Base-by-base conservation (phyloP, 2,329 filamentous ascomycete species). In the Epichloe aotearoae region DNA sequence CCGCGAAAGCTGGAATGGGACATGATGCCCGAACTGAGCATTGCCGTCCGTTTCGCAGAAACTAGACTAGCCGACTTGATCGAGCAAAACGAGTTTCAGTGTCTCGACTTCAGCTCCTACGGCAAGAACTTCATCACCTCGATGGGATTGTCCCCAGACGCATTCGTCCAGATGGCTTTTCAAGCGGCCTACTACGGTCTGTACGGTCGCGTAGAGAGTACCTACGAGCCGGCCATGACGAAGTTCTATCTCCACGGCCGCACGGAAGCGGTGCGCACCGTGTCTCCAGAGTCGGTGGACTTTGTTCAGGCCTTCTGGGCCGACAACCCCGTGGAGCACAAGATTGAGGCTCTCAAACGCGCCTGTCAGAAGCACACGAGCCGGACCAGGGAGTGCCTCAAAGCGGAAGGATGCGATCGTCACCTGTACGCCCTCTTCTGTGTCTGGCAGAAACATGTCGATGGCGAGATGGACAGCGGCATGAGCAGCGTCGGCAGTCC, bases 121-220 rank as follows among this genome's bases (percentile, higher is more conserved):
- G 93, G 93, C 57, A 96, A 96, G 74, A 95, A 93, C 67, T 96
- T 96, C 64, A 96, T 98, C 68, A 97, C 89, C 0, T 88, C 86
- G 0, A 94, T 94, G 83, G 91, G 91, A 7, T 94, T 97, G 68
- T 97, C 91, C 0, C 91, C 93, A 0, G 93, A 97, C 64, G 93
- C 93, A 0, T 98, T 95, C 64, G 87, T 98, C 19, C 93, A 98
- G 67, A 97, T 98, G 91, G 93, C 93, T 0, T 96, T 96, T 71
- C 93, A 98, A 66, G 91, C 91, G 4, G 91, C 93, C 1, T 97
- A 98, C 72, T 98, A 96, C 62, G 93, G 93, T 2, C 76, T 98
- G 7, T 98, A 97, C 60, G 93, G 93, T 3, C 82, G 88, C 4
- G 81, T 95, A 1, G 93, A 97, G 66, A 95, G 88, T 63, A 93